These are phyloP conservation scores for Colletotrichum limetticola DNA, from an alignment of 2,329 filamentous ascomycete species.

Conservation along the genomic window DNA sequence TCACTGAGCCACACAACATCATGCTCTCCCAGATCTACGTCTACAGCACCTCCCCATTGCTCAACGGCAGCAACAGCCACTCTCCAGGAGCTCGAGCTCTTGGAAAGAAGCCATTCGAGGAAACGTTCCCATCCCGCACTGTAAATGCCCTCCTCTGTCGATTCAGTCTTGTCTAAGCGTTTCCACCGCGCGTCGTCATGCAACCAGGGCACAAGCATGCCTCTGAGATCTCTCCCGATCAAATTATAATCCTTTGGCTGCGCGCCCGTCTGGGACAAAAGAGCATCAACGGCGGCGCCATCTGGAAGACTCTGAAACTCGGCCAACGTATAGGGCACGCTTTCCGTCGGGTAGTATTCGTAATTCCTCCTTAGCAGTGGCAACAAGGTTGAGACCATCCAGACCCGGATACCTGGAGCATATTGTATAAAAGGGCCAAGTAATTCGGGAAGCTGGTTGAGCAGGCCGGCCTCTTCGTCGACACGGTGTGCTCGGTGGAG, in stretches of 20 bases:
- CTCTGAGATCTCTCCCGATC: constrained; percentile 73
- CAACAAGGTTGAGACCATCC: constrained; percentile 76
- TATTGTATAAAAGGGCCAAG: constrained; percentile 75
- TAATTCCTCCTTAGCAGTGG: constrained; percentile 76
- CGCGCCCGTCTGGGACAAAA: constrained; percentile 68
- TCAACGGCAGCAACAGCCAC: constrained; percentile 72
- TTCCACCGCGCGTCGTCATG: constrained; percentile 71
- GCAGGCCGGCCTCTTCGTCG: constrained; percentile 77
- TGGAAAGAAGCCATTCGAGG: constrained; percentile 73
- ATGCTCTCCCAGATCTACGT: constrained; percentile 74
- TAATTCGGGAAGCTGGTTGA: constrained; percentile 74
- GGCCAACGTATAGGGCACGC: constrained; percentile 63
- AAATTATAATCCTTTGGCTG: constrained; percentile 50
- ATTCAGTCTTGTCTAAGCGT: not conserved
- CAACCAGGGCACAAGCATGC: constrained; percentile 79
- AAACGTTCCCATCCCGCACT: constrained; percentile 76
- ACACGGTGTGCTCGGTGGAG: constrained; percentile 75
- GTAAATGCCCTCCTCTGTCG: constrained; percentile 41
- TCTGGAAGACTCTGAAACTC: constrained; percentile 73
- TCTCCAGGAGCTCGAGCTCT: constrained; percentile 69
- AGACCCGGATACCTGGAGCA: constrained; percentile 69
- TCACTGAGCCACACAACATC: constrained; percentile 69
- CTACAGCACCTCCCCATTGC: constrained; percentile 79
- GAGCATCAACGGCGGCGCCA: constrained; percentile 65
- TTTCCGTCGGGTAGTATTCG: constrained; percentile 72